These are phyloP conservation scores for Lasiosphaeria hispida DNA, from an alignment of 495 filamentous ascomycete genomes.

Conservation along the genomic window DNA sequence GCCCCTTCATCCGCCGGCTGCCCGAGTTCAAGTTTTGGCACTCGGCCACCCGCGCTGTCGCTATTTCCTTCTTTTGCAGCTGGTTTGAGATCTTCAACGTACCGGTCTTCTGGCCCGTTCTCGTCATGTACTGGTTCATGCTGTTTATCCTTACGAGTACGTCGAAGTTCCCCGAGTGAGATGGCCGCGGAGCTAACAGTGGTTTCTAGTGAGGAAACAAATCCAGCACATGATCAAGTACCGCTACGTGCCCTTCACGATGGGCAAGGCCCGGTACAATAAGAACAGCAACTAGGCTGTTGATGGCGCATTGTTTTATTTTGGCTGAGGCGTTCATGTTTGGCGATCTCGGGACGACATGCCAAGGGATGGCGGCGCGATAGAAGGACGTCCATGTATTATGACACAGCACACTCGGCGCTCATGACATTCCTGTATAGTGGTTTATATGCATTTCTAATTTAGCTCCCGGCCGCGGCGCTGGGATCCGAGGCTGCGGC, in stretches of 20 bases:
- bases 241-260: slow-evolving; percentile 93
- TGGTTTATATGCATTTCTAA: slow-evolving; percentile 19
- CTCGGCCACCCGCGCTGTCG: slow-evolving; percentile 81
- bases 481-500: slow-evolving; percentile 13
- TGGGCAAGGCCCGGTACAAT: slow-evolving; percentile 83
- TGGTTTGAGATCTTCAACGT: slow-evolving; percentile 95
- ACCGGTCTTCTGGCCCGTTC: slow-evolving; percentile 97
- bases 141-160: slow-evolving; percentile 90
- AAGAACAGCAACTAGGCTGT: slow-evolving; percentile 47
- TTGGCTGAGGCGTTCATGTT: slow-evolving; percentile 4
- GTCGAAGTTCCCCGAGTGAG: slow-evolving; percentile 30
- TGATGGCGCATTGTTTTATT: background rate
- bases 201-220: slow-evolving; percentile 78
- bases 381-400: slow-evolving; percentile 20
- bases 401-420: slow-evolving; percentile 14
- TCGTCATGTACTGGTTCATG: slow-evolving; percentile 98
- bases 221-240: slow-evolving; percentile 99
- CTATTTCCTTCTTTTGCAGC: slow-evolving; percentile 79
- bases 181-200: slow-evolving; percentile 24
- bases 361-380: slow-evolving; percentile 3
- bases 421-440: slow-evolving; percentile 22
- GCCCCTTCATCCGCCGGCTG: slow-evolving; percentile 90
- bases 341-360: background rate
- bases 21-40: slow-evolving; percentile 99
- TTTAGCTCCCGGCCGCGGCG: slow-evolving; percentile 11